Conservation (phyloP, 2,329 filamentous ascomycete species). For the Ciborinia camelliae region DNA sequence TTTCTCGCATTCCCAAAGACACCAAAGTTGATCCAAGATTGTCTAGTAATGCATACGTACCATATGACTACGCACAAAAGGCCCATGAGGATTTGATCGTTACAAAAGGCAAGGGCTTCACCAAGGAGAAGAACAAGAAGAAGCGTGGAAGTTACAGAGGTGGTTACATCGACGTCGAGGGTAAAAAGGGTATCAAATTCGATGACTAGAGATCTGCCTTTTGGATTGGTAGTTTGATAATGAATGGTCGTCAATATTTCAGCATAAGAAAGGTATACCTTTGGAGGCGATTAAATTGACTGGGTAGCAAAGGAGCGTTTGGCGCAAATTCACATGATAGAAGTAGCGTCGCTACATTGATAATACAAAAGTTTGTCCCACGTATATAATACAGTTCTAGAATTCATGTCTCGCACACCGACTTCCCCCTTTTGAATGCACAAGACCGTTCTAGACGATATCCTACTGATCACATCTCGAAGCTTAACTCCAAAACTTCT, state of each 20-base stretch:
- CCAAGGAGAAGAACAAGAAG: slow-evolving; percentile 99
- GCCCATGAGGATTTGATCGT: slow-evolving; percentile 86
- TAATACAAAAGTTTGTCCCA: slow-evolving; percentile 18
- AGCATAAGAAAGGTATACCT: not conserved
- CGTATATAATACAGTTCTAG: not conserved
- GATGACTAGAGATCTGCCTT: slow-evolving; percentile 61
- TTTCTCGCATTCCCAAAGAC: slow-evolving; percentile 71
- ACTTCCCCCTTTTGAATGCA: not conserved
- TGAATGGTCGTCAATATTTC: not conserved
- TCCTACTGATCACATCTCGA: not conserved
- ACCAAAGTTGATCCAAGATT: slow-evolving; percentile 66
- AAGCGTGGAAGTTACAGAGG: slow-evolving; percentile 88
- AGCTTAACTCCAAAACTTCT: not conserved
- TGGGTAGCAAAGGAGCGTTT: slow-evolving; percentile 19
- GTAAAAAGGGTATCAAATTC: slow-evolving; percentile 89
- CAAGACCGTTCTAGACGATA: not conserved
- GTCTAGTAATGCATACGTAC: slow-evolving; percentile 74
- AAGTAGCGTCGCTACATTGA: slow-evolving; percentile 14
- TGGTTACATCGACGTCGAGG: slow-evolving; percentile 77
- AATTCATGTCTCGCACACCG: slow-evolving; percentile 1
- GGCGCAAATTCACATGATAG: slow-evolving; percentile 15
- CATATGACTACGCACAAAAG: slow-evolving; percentile 83
- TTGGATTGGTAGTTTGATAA: not conserved
- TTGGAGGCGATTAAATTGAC: slow-evolving; percentile 4
- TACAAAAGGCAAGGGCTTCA: slow-evolving; percentile 94